phyloP scores from a whole-genome alignment of 306 rosid genomes.

The Mimosa pudica region DNA sequence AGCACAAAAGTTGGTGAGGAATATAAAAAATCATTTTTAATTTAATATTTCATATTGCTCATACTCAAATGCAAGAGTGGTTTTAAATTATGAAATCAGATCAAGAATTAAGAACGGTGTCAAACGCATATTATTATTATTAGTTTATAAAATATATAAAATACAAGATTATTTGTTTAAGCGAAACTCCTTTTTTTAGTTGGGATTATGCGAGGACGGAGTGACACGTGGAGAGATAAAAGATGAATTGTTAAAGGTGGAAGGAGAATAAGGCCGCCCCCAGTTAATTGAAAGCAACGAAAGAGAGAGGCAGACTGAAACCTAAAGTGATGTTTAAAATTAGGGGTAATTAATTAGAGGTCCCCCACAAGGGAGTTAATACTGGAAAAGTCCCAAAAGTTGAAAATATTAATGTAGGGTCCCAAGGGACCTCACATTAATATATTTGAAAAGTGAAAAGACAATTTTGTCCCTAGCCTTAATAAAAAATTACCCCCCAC shows the following conservation, averaged over 20 bases:
- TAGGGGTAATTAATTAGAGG: too few relatives aligned
- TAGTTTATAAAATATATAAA: too few relatives aligned
- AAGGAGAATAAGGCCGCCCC: not conserved
- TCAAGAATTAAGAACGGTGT: not conserved
- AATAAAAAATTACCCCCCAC: too few relatives aligned
- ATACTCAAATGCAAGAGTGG: not conserved
- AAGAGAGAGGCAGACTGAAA: not conserved
- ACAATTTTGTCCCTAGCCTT: too few relatives aligned
- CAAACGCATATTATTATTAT: too few relatives aligned
- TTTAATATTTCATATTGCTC: not conserved
- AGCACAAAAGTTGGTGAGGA: not conserved
- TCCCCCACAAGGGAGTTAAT: too few relatives aligned
- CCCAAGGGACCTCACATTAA: too few relatives aligned
- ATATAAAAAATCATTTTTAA: not conserved
- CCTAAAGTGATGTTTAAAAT: not conserved
- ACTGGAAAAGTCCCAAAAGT: too few relatives aligned
- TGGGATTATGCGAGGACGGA: not conserved
- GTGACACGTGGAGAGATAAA: conserved; percentile 11
- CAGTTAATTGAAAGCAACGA: not conserved
- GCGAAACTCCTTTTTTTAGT: not conserved
- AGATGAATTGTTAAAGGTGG: not conserved
- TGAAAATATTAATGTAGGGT: too few relatives aligned
- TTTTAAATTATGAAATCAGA: not conserved
- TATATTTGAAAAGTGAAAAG: too few relatives aligned
- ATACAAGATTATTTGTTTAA: not conserved